phyloP scores from a whole-genome alignment of 108 stramenopile genomes.

The Skeletonema marinoi region DNA sequence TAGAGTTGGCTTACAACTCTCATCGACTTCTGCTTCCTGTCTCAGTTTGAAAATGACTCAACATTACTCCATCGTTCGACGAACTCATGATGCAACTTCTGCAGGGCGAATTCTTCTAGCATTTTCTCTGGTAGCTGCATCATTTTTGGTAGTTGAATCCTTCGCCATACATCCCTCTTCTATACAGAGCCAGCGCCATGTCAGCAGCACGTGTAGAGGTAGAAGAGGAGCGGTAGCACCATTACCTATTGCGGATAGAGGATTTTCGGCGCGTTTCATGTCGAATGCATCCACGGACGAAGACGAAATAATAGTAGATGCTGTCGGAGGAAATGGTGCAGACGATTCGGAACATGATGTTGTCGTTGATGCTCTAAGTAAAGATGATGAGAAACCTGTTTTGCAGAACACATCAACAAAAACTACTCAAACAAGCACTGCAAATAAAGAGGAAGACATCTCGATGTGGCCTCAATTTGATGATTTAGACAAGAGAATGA shows the following conservation, averaged over 20 bases:
- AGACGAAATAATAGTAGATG: not conserved
- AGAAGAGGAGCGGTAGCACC: not conserved
- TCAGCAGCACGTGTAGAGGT: not conserved
- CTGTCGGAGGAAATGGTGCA: not conserved
- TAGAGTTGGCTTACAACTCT: too few relatives aligned
- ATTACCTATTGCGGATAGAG: not conserved
- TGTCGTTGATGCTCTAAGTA: conserved; percentile 7
- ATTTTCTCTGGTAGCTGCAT: conserved; percentile 14
- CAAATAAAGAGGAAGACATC: conserved; percentile 12
- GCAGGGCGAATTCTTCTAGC: conserved; percentile 22
- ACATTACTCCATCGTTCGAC: not conserved
- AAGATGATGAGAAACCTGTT: not conserved
- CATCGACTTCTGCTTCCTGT: too few relatives aligned
- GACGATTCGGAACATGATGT: not conserved
- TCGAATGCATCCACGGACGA: not conserved
- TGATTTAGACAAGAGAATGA: conserved; percentile 73
- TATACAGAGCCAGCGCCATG: not conserved
- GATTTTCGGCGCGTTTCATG: conserved; percentile 1
- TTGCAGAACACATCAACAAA: conserved; percentile 8
- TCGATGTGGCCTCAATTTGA: conserved; percentile 72
- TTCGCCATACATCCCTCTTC: conserved; percentile 14
- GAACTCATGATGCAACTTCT: not conserved
- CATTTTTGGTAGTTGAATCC: conserved; percentile 18
- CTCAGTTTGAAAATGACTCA: not conserved
- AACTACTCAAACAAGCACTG: not conserved